Conservation (phyloP, 2,329 filamentous ascomycete species). For the Lecanicillium sp. region DNA sequence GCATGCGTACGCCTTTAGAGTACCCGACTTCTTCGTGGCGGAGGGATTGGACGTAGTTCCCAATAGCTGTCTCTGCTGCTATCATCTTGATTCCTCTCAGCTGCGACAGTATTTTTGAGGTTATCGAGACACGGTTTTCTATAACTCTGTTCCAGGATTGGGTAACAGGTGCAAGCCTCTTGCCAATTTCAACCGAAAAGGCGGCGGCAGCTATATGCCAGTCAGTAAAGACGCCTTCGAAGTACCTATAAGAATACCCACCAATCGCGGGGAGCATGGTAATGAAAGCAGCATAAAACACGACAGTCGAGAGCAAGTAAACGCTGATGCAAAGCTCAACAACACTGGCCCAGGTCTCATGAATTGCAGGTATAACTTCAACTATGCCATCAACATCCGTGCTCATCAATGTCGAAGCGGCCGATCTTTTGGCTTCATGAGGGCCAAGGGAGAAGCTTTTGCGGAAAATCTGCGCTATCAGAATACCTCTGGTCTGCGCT, state of each 20-base stretch:
- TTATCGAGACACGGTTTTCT: not conserved
- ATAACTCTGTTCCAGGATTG: not conserved
- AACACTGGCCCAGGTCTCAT: not conserved
- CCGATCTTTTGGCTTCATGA: conserved; percentile 3
- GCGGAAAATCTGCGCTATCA: conserved; percentile 40
- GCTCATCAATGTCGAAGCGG: not conserved
- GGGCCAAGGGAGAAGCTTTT: conserved; percentile 30
- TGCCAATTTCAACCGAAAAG: not conserved
- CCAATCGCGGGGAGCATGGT: conserved; percentile 16
- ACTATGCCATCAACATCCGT: not conserved
- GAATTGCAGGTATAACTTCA: not conserved
- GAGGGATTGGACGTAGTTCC: not conserved
- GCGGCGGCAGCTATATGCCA: not conserved
- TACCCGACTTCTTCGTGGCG: not conserved
- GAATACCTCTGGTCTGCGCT: conserved; percentile 25
- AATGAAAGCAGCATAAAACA: conserved; percentile 18
- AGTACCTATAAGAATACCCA: too few relatives aligned
- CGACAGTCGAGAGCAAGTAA: not conserved
- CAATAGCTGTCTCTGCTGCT: not conserved
- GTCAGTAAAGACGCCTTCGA: too few relatives aligned
- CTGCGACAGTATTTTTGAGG: not conserved
- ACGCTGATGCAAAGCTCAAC: not conserved
- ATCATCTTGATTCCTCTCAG: not conserved
- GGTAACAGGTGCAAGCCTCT: not conserved
- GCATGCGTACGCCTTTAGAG: not conserved